Evolutionary conservation across 2,329 filamentous ascomycete species (phyloP).

Genomic region (Emericellopsis cladophorae): DNA sequence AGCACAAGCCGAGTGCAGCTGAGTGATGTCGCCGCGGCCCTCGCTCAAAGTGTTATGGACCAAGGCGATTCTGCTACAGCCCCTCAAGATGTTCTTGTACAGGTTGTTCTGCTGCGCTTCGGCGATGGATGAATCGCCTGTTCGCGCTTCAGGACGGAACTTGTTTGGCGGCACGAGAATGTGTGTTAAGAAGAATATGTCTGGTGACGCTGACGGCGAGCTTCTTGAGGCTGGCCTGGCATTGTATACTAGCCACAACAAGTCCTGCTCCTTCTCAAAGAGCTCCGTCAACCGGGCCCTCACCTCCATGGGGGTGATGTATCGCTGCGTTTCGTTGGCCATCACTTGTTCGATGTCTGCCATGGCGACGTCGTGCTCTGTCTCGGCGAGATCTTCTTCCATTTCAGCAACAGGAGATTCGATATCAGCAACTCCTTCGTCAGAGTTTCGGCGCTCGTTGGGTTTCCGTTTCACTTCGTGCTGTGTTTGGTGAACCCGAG

Average conservation of each 20-base stretch:
- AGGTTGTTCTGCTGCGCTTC: slow-evolving; percentile 82
- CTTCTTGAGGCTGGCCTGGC: slow-evolving; percentile 52
- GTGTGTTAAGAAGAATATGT: slow-evolving; percentile 90
- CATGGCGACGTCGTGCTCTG: slow-evolving; percentile 14
- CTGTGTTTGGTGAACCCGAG: slow-evolving; percentile 22
- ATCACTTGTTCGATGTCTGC: slow-evolving; percentile 16
- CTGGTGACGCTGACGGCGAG: slow-evolving; percentile 47
- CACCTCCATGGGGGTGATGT: slow-evolving; percentile 74
- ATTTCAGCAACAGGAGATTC: slow-evolving; percentile 20
- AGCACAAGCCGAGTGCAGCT: slow-evolving; percentile 72
- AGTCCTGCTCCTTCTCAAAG: slow-evolving; percentile 77
- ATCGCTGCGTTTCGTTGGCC: slow-evolving; percentile 45
- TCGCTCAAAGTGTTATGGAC: slow-evolving; percentile 45
- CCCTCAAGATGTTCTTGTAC: slow-evolving; percentile 73
- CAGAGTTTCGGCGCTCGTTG: slow-evolving; percentile 32
- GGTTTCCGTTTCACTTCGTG: slow-evolving; percentile 21
- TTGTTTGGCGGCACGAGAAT: slow-evolving; percentile 86
- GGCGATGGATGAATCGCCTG: slow-evolving; percentile 67
- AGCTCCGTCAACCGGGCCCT: slow-evolving; percentile 64
- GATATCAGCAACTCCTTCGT: slow-evolving; percentile 61
- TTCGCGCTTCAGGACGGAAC: slow-evolving; percentile 76
- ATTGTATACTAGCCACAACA: slow-evolving; percentile 76
- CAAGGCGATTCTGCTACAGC: slow-evolving; percentile 60
- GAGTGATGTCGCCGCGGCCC: slow-evolving; percentile 40
- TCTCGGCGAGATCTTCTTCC: not conserved